These are phyloP conservation scores for Phylloporus rhodoxanthus DNA, from an alignment of 768 basidiomycete species.

Conservation along the genomic window DNA sequence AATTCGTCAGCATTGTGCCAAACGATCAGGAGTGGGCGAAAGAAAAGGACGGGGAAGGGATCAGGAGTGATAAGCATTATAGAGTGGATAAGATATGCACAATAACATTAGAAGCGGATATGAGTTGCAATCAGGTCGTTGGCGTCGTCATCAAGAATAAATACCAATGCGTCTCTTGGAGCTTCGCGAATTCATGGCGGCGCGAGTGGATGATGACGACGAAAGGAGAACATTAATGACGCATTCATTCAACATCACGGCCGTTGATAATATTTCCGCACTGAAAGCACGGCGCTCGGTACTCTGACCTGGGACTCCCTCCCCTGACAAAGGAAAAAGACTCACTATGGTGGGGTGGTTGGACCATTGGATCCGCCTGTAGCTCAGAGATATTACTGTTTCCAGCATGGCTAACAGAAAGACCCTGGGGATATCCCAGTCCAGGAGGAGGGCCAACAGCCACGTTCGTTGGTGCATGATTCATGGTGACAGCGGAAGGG, in stretches of 20 bases:
- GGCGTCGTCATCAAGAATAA: constrained; percentile 21
- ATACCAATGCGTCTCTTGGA: constrained; percentile 20
- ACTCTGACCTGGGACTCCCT: constrained; percentile 75
- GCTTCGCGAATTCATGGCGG: constrained; percentile 26
- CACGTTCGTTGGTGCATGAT: constrained; percentile 18
- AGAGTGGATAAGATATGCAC: constrained; percentile 1
- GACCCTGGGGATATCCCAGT: constrained; percentile 40
- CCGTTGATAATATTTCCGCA: constrained; percentile 74
- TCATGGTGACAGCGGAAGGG: constrained; percentile 12
- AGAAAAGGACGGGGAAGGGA: constrained; percentile 33
- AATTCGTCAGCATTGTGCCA: constrained; percentile 40
- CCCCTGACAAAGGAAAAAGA: constrained; percentile 54
- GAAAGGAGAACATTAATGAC: constrained; percentile 13
- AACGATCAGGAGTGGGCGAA: constrained; percentile 42
- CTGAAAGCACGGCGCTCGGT: constrained; percentile 89
- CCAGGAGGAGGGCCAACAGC: constrained; percentile 65
- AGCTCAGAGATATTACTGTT: constrained; percentile 15
- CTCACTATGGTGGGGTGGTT: constrained; percentile 49
- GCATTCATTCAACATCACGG: constrained; percentile 47
- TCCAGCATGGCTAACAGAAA: constrained; percentile 19
- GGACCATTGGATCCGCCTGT: constrained; percentile 25
- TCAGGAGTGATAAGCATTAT: constrained; percentile 15
- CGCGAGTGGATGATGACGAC: constrained; percentile 20
- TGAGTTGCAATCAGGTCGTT: constrained; percentile 9
- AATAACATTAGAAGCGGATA: constrained; percentile 6